phyloP scores from a whole-genome alignment of 2,329 filamentous ascomycete species.

The Rhinocladiella similis region DNA sequence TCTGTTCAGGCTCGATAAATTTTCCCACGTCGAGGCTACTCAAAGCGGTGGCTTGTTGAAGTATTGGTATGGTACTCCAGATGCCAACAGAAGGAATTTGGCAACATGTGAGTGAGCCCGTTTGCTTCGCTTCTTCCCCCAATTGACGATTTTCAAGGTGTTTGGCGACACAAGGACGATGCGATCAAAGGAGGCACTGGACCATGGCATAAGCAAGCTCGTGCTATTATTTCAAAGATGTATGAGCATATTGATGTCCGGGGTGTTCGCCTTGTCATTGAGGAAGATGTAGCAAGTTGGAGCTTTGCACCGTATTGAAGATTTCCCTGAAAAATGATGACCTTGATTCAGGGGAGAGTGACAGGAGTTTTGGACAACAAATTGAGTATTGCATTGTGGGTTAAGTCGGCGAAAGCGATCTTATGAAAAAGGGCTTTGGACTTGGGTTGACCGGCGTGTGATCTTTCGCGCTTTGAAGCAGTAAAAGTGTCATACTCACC shows the following conservation, averaged over 20 bases:
- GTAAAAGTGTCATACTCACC: no score
- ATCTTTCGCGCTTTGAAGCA: no score
- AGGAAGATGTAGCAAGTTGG: constrained; percentile 65
- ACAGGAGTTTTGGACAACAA: background rate
- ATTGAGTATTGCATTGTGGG: no score
- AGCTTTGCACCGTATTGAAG: constrained; percentile 19
- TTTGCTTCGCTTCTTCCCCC: background rate
- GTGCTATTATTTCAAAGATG: constrained; percentile 48
- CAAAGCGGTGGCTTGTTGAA: constrained; percentile 80
- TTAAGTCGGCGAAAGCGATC: no score
- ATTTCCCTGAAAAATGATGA: background rate
- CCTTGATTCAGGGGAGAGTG: background rate
- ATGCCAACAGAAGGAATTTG: constrained; percentile 71
- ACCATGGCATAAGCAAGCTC: constrained; percentile 57
- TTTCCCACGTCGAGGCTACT: constrained; percentile 77
- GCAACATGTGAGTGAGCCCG: constrained; percentile 65
- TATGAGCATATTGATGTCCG: constrained; percentile 68
- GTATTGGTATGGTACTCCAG: constrained; percentile 85
- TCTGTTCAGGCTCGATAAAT: constrained; percentile 72
- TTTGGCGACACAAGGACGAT: constrained; percentile 62
- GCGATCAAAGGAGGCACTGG: constrained; percentile 60
- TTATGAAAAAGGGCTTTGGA: no score
- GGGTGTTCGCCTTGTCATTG: constrained; percentile 63
- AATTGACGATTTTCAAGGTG: constrained; percentile 49
- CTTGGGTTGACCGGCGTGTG: no score